These are phyloP conservation scores for Arthrobotrys pseudoclavata DNA, from an alignment of 2,329 filamentous ascomycete species.

Conservation along the genomic window DNA sequence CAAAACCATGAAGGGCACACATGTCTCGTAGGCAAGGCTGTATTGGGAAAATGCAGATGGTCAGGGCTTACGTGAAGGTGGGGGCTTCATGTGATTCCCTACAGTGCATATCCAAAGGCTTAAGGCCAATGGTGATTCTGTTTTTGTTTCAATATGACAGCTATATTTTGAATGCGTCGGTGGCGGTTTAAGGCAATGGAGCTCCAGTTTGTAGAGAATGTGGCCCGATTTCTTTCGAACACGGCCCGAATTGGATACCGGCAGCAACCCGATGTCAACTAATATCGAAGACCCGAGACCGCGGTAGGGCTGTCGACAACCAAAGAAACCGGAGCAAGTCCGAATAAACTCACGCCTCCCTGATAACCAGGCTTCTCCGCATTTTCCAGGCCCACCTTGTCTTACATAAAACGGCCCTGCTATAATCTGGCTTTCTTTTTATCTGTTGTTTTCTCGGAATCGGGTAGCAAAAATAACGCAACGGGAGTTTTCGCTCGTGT, in stretches of 20 bases:
- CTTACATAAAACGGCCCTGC: conserved; percentile 46
- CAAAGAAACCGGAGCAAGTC: conserved; percentile 26
- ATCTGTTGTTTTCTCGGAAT: conserved; percentile 14
- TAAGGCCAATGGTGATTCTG: not conserved
- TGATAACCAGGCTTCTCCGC: conserved; percentile 52
- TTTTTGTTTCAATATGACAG: conserved; percentile 9
- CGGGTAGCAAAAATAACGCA: conserved; percentile 59
- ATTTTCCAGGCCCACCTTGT: conserved; percentile 59
- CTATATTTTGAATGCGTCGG: conserved; percentile 6
- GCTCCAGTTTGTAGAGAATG: not conserved
- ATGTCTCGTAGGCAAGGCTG: conserved; percentile 32
- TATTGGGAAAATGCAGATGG: conserved; percentile 18
- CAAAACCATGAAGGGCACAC: conserved; percentile 14
- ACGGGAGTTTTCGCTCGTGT: conserved; percentile 40
- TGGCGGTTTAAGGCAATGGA: conserved; percentile 11
- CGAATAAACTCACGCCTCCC: conserved; percentile 47
- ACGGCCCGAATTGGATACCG: conserved; percentile 32
- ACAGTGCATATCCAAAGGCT: conserved; percentile 38
- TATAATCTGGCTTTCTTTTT: conserved; percentile 43
- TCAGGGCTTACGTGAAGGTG: conserved; percentile 41
- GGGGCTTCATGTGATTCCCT: conserved; percentile 49
- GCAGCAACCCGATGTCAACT: conserved; percentile 41
- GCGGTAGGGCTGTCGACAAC: conserved; percentile 16
- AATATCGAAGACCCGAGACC: conserved; percentile 31
- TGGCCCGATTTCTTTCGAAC: conserved; percentile 21